Base-by-base conservation (phyloP, 768 basidiomycete species). In the Termitomyces bulborhizus region DNA sequence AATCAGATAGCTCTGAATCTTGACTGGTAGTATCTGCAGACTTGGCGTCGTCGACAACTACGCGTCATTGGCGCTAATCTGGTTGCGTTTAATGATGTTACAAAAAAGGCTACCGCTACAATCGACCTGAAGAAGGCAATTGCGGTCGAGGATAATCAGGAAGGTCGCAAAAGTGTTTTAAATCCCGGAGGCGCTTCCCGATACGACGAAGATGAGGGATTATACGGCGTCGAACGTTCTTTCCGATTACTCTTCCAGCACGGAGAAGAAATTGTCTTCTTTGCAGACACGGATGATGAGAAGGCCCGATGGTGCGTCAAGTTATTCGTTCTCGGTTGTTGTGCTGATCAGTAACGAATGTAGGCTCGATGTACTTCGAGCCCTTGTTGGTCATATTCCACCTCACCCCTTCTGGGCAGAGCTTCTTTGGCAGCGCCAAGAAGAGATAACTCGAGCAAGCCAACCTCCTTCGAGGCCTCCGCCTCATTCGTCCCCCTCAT, bases 381-480 rank as follows among this genome's bases (percentile, higher is more conserved):
- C 91, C 0, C 76, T 96, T 37, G 84, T 96, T 57, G 93, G 93
- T 7, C 86, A 84, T 55, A 93, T 97, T 61, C 94, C 94, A 8
- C 88, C 90, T 2, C 91, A 95, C 67, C 92, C 92, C 2, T 73
- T 97, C 12, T 97, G 94, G 94, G 94, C 88, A 3, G 94, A 96
- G 72, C 74, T 96, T 39, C 69, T 93, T 40, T 92, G 90, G 90
- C 88, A 93, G 67, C 80, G 85, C 46, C 89, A 91, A 62, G 78
- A 81, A 53, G 81, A 82, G n/a, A 21, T 51, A 16, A 42, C 58
- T 11, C 60, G 55, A 40, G 55, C 32, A 31, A 51, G 40, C 32
- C 59, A 58, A 50, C 26, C 53, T 43, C 8, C 55, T 39, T 37
- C 58, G 4, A 55, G 53, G 37, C 44, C 46, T 9, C 46, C 45